Conservation (phyloP, 352 stramenopile species). For the Detonula confervacea region DNA sequence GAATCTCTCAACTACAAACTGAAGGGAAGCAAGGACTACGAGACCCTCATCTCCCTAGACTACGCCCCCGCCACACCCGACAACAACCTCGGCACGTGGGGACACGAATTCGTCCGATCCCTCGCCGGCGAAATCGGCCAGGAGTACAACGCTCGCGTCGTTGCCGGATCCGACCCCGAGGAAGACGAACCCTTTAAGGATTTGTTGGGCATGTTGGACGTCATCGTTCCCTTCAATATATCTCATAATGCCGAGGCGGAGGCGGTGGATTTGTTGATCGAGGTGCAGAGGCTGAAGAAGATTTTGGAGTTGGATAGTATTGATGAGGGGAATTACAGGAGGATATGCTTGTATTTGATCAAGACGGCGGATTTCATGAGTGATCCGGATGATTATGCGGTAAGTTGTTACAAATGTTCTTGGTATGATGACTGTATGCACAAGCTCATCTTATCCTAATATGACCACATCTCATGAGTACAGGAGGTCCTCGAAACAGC, state of each 20-base stretch:
- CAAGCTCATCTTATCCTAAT: background rate
- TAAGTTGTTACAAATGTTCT: conserved; percentile 84
- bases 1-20: conserved; percentile 89
- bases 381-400: conserved; percentile 96
- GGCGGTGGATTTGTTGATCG: conserved; percentile 98
- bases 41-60: conserved; percentile 44
- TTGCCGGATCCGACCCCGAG: conserved; percentile 74
- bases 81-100: conserved; percentile 95
- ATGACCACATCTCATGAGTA: no score
- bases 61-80: conserved; percentile 65
- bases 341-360: conserved; percentile 98
- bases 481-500: conserved; percentile 90
- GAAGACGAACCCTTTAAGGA: conserved; percentile 89
- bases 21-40: conserved; percentile 73
- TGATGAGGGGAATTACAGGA: conserved; percentile 98
- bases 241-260: conserved; percentile 99
- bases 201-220: conserved; percentile 95
- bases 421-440: background rate
- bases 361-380: conserved; percentile 98
- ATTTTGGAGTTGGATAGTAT: conserved; percentile 92
- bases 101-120: conserved; percentile 98
- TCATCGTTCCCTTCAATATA: conserved; percentile 99
- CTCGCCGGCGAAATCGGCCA: conserved; percentile 97
- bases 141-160: conserved; percentile 87
- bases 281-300: conserved; percentile 96